phyloP scores from a whole-genome alignment of 352 stramenopile species.

The Phytophthora ramorum region DNA sequence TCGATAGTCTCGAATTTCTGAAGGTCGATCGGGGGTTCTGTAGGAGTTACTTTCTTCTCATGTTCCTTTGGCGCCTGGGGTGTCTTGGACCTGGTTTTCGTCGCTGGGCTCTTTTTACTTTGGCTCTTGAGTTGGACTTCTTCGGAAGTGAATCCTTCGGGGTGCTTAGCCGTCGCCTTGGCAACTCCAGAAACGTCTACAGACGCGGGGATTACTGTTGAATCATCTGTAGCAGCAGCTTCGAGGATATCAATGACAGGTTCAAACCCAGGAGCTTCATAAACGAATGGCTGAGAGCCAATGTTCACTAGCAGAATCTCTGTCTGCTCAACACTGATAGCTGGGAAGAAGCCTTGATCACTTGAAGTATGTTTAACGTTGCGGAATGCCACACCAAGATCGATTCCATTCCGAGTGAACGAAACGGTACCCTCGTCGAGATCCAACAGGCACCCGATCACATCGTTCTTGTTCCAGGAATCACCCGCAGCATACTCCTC shows the following conservation, averaged over 20 bases:
- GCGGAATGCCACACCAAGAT: conserved; percentile 67
- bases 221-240: conserved; percentile 6
- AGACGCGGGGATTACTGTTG: neutral
- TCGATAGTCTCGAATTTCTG: conserved; percentile 59
- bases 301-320: conserved; percentile 90
- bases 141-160: neutral
- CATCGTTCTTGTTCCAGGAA: conserved; percentile 82
- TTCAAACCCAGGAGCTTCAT: conserved; percentile 48
- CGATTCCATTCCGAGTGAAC: conserved; percentile 88
- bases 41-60: conserved; percentile 16
- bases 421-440: conserved; percentile 69
- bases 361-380: conserved; percentile 40
- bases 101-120: conserved; percentile 2
- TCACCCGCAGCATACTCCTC: conserved; percentile 53
- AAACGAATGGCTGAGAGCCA: conserved; percentile 77
- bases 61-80: conserved; percentile 13
- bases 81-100: conserved; percentile 9
- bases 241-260: conserved; percentile 56
- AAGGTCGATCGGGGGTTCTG: conserved; percentile 50
- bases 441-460: conserved; percentile 91
- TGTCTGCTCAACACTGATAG: conserved; percentile 82
- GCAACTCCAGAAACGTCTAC: neutral
- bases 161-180: neutral
- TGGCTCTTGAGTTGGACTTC: conserved; percentile 3
- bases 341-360: conserved; percentile 70